These are phyloP conservation scores for Agrostemma githago DNA, from an alignment of 148 eudicot species.

Conservation along the genomic window DNA sequence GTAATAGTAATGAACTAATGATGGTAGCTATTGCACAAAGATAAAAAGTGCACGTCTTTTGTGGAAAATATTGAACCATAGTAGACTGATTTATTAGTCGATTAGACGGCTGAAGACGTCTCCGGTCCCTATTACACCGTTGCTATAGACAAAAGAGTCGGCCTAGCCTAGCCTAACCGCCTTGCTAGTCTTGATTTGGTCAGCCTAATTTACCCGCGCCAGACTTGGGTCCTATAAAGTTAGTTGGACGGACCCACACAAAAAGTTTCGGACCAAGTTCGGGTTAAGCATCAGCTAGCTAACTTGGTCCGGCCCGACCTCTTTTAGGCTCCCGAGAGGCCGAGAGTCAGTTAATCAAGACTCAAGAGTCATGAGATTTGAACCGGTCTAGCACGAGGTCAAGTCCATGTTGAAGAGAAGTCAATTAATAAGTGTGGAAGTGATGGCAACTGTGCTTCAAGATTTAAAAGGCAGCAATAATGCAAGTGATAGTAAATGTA, in stretches of 20 bases:
- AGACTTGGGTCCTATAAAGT: no score
- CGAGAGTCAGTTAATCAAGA: no score
- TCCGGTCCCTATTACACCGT: background rate
- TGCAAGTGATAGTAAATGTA: background rate
- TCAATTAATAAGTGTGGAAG: background rate
- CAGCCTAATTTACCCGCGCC: no score
- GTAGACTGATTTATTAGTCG: slow-evolving; percentile 9
- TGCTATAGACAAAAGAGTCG: background rate
- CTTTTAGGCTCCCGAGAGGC: no score
- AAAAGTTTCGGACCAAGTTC: no score
- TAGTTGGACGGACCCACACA: background rate
- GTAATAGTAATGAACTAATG: no score
- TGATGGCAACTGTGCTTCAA: slow-evolving; percentile 12
- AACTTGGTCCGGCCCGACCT: no score
- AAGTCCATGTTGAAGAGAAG: background rate
- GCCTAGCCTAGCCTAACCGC: no score
- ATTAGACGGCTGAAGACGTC: background rate
- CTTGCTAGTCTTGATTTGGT: no score
- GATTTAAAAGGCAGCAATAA: background rate
- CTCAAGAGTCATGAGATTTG: no score
- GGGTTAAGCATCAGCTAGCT: no score
- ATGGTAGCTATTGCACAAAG: background rate
- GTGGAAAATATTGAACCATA: slow-evolving; percentile 13
- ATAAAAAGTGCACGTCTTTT: slow-evolving; percentile 11
- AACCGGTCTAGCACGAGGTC: background rate